Base-by-base conservation (phyloP, 2,329 filamentous ascomycete species). In the Penicillium sp. region DNA sequence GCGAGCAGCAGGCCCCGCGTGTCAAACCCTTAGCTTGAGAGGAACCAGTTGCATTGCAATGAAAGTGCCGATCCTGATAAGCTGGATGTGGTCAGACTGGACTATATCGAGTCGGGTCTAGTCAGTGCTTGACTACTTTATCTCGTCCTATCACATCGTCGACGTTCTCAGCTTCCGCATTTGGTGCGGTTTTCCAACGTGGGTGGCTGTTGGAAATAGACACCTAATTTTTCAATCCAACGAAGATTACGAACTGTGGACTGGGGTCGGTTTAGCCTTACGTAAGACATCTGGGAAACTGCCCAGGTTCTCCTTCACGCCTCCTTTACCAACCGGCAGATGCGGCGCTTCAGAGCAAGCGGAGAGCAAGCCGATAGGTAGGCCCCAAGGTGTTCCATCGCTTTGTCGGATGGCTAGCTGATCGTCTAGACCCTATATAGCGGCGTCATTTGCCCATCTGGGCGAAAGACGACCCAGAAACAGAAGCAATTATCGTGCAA, bases 41-140 rank as follows among this genome's bases (percentile, higher is more conserved):
- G 8, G 45, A 44, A n/a, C 65, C 65, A 65, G 58, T 65, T 35
- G 61, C 60, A 36, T 58, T 60, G 61, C 43, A 58, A 59, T 53
- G 21, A 44, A 6, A n/a, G 15, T 52, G 62, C 56, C 63, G 63
- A 66, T 67, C 63, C 43, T 25, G 36, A 29, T 61, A 62, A 57
- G 52, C 43, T 53, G 57, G 54, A 55, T 53, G 55, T 12, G 41
- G 25, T 35, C 41, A 23, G 15, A 35, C 17, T 49, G 45, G 53
- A 42, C 42, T 38, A 49, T 31, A 49, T 58, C 54, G 3, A 23
- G 48, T 58, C 19, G n/a, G 62, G 58, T 7, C 45, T 66, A 67
- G 64, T 50, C 21, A 44, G 52, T 52, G 59, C 59, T 65, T 61
- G 27, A 45, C 25, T 38, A 6, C 19, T 33, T n/a, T 31, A 44